Base-by-base conservation (phyloP, 2,329 filamentous ascomycete genomes). In the Penicillium sp. region DNA sequence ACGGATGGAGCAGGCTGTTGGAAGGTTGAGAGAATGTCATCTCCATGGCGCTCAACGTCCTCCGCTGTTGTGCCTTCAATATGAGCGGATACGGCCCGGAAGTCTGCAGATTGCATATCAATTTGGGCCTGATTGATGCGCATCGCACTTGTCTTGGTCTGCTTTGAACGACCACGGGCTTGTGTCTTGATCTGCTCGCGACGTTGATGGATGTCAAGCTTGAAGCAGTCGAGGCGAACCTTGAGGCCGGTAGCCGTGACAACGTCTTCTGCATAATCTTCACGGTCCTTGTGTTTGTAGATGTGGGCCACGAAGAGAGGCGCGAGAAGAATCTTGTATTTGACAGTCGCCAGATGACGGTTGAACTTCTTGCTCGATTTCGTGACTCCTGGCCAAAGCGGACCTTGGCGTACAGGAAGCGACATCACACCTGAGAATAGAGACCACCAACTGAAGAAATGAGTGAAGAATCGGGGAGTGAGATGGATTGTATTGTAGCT, bases 351-450 rank as follows among this genome's bases (percentile, higher is more conserved):
- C 54, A 99, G 76, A 71, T 99, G 95, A 41, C 93, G 83, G 12
- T 92, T 92, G 67, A 99, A 99, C 68, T 99, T 99, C 74, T 99
- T 99, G 77, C 89, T 96, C 38, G 89, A 93, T 76, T 95, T 96
- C 60, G 96, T 93, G 19, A 90, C 81, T 0, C 89, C 90, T 5
- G 91, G 92, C 84, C 91, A 99, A 3, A 99, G 78, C 39, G 81
- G 80, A 13, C 93, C 93, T 73, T 99, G 95, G 0, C 93, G 88
- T 49, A 99, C 87, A 10, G 93, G 95, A 25, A 99, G 77, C 10
- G 92, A 95, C 84, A 97, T 90, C 8, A 92, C 87, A 1, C 92
- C 91, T 8, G 90, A 90, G 70, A 99, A 99, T 59, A 97, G 83
- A 0, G 88, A 92, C 90, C 91, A 97, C 93, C 93, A 99, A 49